Evolutionary conservation across 1,139 yeast genomes (phyloP).

Genomic region (Geotrichum carabidarum): DNA sequence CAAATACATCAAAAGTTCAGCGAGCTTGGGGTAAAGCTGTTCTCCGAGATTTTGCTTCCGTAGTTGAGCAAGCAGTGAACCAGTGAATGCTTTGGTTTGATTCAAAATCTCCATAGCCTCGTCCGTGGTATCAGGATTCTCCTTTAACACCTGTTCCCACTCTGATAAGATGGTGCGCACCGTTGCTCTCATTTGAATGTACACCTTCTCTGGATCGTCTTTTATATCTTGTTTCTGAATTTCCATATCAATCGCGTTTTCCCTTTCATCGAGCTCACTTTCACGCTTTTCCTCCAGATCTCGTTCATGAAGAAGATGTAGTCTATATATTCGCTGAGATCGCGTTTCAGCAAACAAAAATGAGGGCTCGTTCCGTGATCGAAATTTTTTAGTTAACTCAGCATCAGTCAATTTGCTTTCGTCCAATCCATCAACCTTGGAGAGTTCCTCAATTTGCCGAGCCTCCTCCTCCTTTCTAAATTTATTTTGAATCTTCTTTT

Average conservation of each 20-base stretch:
- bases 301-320: slow-evolving; percentile 23
- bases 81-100: slow-evolving; percentile 59
- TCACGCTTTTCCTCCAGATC: slow-evolving; percentile 28
- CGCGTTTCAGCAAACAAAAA: slow-evolving; percentile 48
- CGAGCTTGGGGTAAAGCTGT: slow-evolving; percentile 51
- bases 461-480: slow-evolving; percentile 20
- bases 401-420: slow-evolving; percentile 39
- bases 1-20: slow-evolving; percentile 55
- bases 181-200: slow-evolving; percentile 45
- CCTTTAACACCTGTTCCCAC: slow-evolving; percentile 42
- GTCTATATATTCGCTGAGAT: slow-evolving; percentile 24
- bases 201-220: slow-evolving; percentile 37
- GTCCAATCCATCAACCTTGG: slow-evolving; percentile 19
- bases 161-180: slow-evolving; percentile 43
- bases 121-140: slow-evolving; percentile 22
- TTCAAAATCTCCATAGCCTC: slow-evolving; percentile 32
- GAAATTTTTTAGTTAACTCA: slow-evolving; percentile 46
- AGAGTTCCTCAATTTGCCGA: slow-evolving; percentile 15
- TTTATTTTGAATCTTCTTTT: slow-evolving; percentile 22
- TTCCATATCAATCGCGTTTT: slow-evolving; percentile 15
- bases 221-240: slow-evolving; percentile 40
- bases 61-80: slow-evolving; percentile 56
- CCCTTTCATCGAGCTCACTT: slow-evolving; percentile 23
- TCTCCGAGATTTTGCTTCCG: slow-evolving; percentile 45
- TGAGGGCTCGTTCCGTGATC: slow-evolving; percentile 41